Percentiles rank a stretch among this genome's conserved stretches.
Conservation (phyloP, 257 asterid genomes). For the Buddleja alternifolia region DNA sequence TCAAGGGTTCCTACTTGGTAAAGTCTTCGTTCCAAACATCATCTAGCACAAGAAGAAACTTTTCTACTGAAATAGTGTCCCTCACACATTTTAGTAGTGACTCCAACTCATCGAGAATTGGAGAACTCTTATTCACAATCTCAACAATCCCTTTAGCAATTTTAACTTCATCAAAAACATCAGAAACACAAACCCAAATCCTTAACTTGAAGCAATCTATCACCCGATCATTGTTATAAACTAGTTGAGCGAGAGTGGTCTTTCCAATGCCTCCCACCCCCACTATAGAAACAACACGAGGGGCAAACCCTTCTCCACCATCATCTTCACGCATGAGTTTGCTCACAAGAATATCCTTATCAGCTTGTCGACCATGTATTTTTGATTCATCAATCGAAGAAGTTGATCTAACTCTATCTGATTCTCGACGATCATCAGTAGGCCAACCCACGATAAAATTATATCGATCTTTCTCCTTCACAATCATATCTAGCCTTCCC, state of each 20-base stretch:
- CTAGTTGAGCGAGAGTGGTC: slow-evolving; percentile 42
- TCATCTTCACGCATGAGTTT: slow-evolving; percentile 11
- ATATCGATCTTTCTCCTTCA: too few relatives aligned
- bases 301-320: background rate
- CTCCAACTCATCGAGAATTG: too few relatives aligned
- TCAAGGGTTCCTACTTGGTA: background rate
- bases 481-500: slow-evolving; percentile 18
- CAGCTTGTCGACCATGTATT: slow-evolving; percentile 32
- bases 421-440: background rate
- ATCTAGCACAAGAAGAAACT: too few relatives aligned
- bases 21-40: too few relatives aligned
- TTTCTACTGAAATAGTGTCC: too few relatives aligned
- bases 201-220: slow-evolving; percentile 10
- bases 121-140: too few relatives aligned
- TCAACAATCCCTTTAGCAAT: slow-evolving; percentile 1
- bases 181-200: slow-evolving; percentile 44
- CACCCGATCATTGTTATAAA: slow-evolving; percentile 21
- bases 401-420: slow-evolving; percentile 14
- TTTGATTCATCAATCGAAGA: background rate
- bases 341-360: slow-evolving; percentile 18
- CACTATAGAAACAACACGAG: slow-evolving; percentile 31
- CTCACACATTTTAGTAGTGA: too few relatives aligned
- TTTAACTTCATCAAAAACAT: background rate
- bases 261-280: slow-evolving; percentile 52
- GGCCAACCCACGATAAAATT: too few relatives aligned